Evolutionary conservation across 352 stramenopile genomes (phyloP).

Genomic region (Phytophthora colocasiae): DNA sequence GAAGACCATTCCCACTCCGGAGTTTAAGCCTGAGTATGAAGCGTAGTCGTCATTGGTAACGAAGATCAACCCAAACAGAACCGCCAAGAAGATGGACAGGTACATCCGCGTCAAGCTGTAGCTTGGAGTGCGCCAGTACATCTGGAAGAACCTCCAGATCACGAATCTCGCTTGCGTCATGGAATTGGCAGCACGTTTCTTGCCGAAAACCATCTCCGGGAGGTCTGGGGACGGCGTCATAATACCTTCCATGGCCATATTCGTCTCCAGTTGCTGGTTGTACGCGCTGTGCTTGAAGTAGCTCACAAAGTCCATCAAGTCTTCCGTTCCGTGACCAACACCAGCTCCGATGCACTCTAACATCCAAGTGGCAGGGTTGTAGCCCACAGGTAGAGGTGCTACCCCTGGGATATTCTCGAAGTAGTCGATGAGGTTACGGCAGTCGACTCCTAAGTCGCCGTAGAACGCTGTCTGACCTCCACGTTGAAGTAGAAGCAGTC

Average conservation of each 20-base stretch:
- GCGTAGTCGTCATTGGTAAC: constrained; percentile 26
- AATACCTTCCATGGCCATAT: constrained; percentile 26
- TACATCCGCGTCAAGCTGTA: constrained; percentile 77
- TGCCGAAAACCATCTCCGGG: constrained; percentile 33
- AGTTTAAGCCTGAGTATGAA: constrained; percentile 32
- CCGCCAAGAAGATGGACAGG: constrained; percentile 59
- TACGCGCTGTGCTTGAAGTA: constrained; percentile 20
- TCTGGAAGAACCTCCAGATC: constrained; percentile 12
- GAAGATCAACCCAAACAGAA: constrained; percentile 74
- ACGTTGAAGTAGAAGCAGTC: constrained; percentile 63
- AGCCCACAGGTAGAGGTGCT: not conserved
- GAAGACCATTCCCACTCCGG: constrained; percentile 71
- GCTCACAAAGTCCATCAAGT: constrained; percentile 19
- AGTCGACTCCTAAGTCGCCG: constrained; percentile 41
- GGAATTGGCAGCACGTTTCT: constrained; percentile 28
- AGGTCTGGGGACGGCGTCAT: constrained; percentile 19
- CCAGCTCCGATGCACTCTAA: constrained; percentile 14
- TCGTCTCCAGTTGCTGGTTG: constrained; percentile 11
- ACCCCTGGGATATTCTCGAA: constrained; percentile 16
- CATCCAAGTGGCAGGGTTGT: constrained; percentile 16
- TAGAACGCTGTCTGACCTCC: constrained; percentile 47
- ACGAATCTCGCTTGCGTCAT: constrained; percentile 9
- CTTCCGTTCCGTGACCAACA: constrained; percentile 8
- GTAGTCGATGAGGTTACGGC: constrained; percentile 25
- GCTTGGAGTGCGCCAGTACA: constrained; percentile 15